phyloP scores from a whole-genome alignment of 768 basidiomycete genomes.

The Amanita phalloides region DNA sequence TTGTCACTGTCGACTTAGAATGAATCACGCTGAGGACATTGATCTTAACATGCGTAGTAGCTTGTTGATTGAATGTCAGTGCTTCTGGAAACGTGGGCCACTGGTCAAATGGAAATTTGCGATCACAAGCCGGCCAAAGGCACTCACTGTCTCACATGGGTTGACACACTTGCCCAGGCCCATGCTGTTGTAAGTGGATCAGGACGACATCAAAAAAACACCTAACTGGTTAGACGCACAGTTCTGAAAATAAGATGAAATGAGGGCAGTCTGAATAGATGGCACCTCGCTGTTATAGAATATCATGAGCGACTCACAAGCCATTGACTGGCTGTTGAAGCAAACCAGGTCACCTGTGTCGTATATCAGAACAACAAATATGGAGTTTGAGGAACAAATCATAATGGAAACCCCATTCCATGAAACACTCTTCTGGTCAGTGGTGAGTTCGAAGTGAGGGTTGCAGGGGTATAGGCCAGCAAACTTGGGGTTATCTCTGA shows the following conservation, averaged over 20 bases:
- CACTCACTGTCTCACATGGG: conserved; percentile 36
- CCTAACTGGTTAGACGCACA: conserved; percentile 20
- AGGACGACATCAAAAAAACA: conserved; percentile 3
- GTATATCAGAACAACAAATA: neutral
- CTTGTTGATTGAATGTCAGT: conserved; percentile 36
- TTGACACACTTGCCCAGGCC: conserved; percentile 37
- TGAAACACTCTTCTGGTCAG: conserved; percentile 30
- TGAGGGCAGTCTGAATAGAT: conserved; percentile 44
- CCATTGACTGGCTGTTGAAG: conserved; percentile 39
- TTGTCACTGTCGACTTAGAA: too few relatives aligned
- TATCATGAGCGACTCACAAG: conserved; percentile 28
- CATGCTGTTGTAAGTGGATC: conserved; percentile 23
- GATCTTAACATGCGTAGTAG: too few relatives aligned
- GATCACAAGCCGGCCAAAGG: neutral
- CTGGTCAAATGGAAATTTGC: conserved; percentile 13
- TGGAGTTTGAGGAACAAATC: conserved; percentile 20
- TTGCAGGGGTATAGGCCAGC: too few relatives aligned
- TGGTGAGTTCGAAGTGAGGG: too few relatives aligned
- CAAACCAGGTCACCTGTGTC: conserved; percentile 32
- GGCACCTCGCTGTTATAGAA: conserved; percentile 43
- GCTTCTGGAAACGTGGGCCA: conserved; percentile 40
- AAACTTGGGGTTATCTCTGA: too few relatives aligned
- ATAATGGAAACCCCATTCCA: conserved; percentile 29
- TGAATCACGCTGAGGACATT: too few relatives aligned
- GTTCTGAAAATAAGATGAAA: conserved; percentile 35